These are phyloP conservation scores for Podaxis sp. DNA, from an alignment of 768 basidiomycete genomes.

Conservation along the genomic window DNA sequence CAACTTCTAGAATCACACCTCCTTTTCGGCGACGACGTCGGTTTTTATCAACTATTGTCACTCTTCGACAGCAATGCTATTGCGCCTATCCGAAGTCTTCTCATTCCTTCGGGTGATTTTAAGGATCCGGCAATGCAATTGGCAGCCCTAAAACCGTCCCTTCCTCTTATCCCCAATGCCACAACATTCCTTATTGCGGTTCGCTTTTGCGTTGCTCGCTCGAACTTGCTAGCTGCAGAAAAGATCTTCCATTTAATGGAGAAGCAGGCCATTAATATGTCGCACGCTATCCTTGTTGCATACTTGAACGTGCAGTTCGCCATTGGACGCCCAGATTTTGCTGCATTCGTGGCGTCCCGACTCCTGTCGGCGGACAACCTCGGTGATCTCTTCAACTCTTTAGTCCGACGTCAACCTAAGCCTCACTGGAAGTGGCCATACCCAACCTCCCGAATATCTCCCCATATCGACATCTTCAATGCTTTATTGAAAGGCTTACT, in stretches of 20 bases:
- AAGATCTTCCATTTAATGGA: constrained; percentile 48
- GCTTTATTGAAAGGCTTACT: constrained; percentile 53
- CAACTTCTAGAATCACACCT: constrained; percentile 62
- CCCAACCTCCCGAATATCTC: constrained; percentile 25
- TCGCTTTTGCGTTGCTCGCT: constrained; percentile 45
- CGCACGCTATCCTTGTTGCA: constrained; percentile 46
- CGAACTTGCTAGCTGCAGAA: constrained; percentile 44
- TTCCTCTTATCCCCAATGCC: constrained; percentile 42
- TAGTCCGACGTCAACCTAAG: constrained; percentile 15
- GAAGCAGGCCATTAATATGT: constrained; percentile 38
- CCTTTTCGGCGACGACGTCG: constrained; percentile 48
- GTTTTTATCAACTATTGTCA: constrained; percentile 46
- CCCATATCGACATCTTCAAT: constrained; percentile 57
- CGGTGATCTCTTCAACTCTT: constrained; percentile 21
- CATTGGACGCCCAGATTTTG: constrained; percentile 43
- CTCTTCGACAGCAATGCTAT: constrained; percentile 35
- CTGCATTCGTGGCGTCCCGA: constrained; percentile 29
- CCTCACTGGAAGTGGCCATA: constrained; percentile 20
- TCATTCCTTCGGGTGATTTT: not conserved
- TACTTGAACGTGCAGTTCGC: constrained; percentile 57
- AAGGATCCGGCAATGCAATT: not conserved
- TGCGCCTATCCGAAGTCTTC: constrained; percentile 2
- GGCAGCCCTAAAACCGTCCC: not conserved
- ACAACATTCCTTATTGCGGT: constrained; percentile 65
- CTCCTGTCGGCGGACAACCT: not conserved